Evolutionary conservation across 1,139 yeast genomes (phyloP), one percentile per base, ranked within the genome.

Genomic region (Protomyces inundatus): DNA sequence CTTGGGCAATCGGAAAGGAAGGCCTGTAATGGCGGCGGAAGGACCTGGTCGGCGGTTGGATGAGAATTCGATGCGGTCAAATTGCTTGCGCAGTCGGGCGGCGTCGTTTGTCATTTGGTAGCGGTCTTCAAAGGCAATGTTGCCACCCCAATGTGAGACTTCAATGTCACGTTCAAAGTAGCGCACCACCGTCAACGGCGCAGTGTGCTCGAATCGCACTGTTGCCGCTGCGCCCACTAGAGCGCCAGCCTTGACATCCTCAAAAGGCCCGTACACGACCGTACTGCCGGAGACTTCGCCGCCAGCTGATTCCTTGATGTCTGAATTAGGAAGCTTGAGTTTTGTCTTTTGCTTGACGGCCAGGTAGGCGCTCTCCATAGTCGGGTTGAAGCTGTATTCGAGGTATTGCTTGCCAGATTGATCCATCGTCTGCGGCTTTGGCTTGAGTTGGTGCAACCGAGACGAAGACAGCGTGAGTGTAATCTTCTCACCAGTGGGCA

Each of bases 81-180:
- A 73, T 64, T 77, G 78, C 67, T 80, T 80, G 39, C 82, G 83
- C 68, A 78, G 78, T 82, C 78, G 78, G 7, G 96, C 95, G 37
- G 88, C 98, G 40, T 77, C 78, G 73, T 93, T 89, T 55, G 86
- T 82, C 58, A 91, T 71, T 77, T 90, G 93, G 73, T 90, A 91
- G 71, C 87, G 85, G 73, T 95, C 98, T 73, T 90, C 96, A 67
- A 85, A 77, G 63, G 87, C 84, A 10, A 85, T 72, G 4, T 85
- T 76, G 60, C 80, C 76, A 35, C 87, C 84, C 88, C 88, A 85
- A 70, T 86, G 90, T 1, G 89, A 84, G 61, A 90, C 80, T 97
- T 98, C 91, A 57, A 89, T 76, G 56, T 88, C 88, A 73, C 98
- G 83, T 68, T 83, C 79, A 67, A 90, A 79, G 66, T 77, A 80